Conservation (phyloP, 805 yeast genomes). For the Wickerhamiella azyma region DNA sequence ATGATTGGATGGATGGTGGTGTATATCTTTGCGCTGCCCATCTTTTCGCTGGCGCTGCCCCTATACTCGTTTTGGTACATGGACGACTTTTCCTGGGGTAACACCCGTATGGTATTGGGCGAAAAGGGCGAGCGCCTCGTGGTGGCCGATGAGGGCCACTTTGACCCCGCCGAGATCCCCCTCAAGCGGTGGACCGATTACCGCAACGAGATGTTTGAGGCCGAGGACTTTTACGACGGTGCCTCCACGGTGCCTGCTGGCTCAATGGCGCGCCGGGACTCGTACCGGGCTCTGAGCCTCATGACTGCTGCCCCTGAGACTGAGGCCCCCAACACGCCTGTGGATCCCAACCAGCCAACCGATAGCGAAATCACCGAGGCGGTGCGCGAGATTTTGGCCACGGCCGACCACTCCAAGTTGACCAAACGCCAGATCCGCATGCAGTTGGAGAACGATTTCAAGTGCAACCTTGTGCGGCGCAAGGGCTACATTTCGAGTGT, state of each 20-base stretch:
- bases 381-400: constrained; percentile 26
- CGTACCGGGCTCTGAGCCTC: constrained; percentile 17
- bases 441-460: constrained; percentile 27
- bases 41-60: constrained; percentile 46
- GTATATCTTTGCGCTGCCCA: constrained; percentile 43
- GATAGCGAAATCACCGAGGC: constrained; percentile 27
- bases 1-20: constrained; percentile 44
- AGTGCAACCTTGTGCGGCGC: constrained; percentile 23
- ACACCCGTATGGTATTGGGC: constrained; percentile 43
- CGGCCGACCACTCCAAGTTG: constrained; percentile 28
- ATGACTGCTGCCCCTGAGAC: constrained; percentile 9
- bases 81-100: constrained; percentile 60
- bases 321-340: not conserved
- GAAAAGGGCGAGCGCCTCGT: constrained; percentile 38
- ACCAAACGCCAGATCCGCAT: constrained; percentile 28
- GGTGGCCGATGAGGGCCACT: constrained; percentile 36
- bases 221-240: constrained; percentile 12
- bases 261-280: not conserved
- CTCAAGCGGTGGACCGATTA: constrained; percentile 46
- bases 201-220: constrained; percentile 36
- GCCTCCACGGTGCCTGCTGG: not conserved
- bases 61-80: constrained; percentile 48
- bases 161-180: constrained; percentile 42
- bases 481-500: constrained; percentile 29
- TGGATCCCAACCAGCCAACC: constrained; percentile 20